A percentile compares a stretch with the other conserved stretches of the same genome.
Conservation (phyloP, 345 rosid genomes). For the Cardamine chenopodiifolia region DNA sequence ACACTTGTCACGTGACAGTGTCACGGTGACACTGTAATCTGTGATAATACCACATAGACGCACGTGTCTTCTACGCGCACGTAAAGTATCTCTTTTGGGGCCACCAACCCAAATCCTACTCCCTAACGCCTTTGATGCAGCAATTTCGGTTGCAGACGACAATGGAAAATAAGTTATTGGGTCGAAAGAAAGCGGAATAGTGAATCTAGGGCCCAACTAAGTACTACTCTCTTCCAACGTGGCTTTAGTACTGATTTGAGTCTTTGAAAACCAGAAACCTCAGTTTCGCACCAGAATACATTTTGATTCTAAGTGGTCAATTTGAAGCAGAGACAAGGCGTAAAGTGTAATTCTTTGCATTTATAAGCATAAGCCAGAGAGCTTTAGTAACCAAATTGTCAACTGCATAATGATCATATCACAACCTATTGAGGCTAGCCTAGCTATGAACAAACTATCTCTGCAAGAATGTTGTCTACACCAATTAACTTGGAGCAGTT, state of each 20-base stretch:
- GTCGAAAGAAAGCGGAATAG: background rate
- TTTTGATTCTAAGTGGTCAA: background rate
- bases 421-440: background rate
- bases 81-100: constrained; percentile 23
- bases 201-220: background rate
- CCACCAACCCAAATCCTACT: constrained; percentile 10
- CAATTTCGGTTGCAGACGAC: background rate
- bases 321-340: background rate
- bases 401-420: background rate
- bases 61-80: background rate
- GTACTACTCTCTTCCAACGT: background rate
- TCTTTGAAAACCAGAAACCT: background rate
- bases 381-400: background rate
- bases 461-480: background rate
- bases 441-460: background rate
- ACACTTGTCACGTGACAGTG: constrained; percentile 24
- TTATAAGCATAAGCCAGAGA: background rate
- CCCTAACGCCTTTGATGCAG: constrained; percentile 1
- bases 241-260: background rate
- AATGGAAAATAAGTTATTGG: background rate
- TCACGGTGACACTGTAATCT: constrained; percentile 6
- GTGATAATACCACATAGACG: background rate
- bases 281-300: background rate
- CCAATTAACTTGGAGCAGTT: background rate
- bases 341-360: background rate